Conservation (phyloP, 169 alveolate species). For the Cryptosporidium parvum region DNA sequence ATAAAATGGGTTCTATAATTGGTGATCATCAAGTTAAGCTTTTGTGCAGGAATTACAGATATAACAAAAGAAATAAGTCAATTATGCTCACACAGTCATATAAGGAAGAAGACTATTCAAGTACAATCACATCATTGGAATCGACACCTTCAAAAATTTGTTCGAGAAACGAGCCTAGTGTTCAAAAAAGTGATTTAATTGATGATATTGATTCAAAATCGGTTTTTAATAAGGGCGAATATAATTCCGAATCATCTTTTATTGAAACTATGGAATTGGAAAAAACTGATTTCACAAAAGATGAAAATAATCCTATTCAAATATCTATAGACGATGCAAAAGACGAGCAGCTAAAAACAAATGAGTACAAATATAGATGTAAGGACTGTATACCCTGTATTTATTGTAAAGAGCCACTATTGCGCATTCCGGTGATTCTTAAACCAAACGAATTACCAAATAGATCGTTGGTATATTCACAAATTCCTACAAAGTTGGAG, state of each 20-base stretch:
- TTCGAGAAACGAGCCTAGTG: background rate
- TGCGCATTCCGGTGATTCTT: slow-evolving; percentile 31
- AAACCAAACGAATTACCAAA: slow-evolving; percentile 63
- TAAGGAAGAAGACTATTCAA: background rate
- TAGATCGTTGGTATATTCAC: slow-evolving; percentile 37
- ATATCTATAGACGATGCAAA: background rate
- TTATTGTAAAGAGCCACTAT: slow-evolving; percentile 42
- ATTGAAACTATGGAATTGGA: background rate
- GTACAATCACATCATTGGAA: slow-evolving; percentile 12
- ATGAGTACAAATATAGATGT: slow-evolving; percentile 6
- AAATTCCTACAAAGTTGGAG: slow-evolving; percentile 58
- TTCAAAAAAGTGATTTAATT: background rate
- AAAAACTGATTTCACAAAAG: background rate
- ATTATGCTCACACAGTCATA: background rate
- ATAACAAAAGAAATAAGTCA: slow-evolving; percentile 20
- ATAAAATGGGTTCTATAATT: slow-evolving; percentile 30
- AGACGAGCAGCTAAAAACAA: background rate
- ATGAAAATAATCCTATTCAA: slow-evolving; percentile 1
- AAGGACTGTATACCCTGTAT: slow-evolving; percentile 52
- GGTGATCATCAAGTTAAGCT: slow-evolving; percentile 51
- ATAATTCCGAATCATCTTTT: background rate
- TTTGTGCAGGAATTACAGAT: slow-evolving; percentile 51
- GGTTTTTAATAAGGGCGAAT: background rate
- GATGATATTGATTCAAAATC: background rate
- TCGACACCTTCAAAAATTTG: background rate